Base-by-base conservation (phyloP, 2,329 filamentous ascomycete genomes). In the Ophiostoma pallidulum region DNA sequence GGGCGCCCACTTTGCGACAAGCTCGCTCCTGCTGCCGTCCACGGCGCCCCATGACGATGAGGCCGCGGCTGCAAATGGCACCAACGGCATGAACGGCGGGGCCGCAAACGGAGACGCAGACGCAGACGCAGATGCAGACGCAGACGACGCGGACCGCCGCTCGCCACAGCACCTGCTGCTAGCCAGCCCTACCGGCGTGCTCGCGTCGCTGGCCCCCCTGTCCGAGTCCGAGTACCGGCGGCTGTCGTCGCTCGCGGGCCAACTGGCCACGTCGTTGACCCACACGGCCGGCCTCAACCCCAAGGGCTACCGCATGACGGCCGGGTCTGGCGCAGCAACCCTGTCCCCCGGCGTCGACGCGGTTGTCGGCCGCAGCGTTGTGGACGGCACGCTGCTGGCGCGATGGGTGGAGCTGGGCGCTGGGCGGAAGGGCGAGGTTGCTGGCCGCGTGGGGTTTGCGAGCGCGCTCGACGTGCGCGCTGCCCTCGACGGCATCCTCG, bases 251-350 rank as follows among this genome's bases (percentile, higher is more conserved):
- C 72, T 98, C 4, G 78, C 90, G 40, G 85, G 82, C 4, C 89
- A 94, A 60, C 73, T 98, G 2, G 73, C 82, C 8, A 86, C 81
- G 29, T 80, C 82, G 0, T 75, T 96, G 8, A 81, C 86, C 37
- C 82, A 89, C 53, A 69, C 84, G 4, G 86, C 82, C 8, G 88
- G 86, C 0, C 71, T 96, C 42, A 97, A 97, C 64, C 84, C 88
- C 2, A 80, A 85, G 47, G 86, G 82, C 0, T 86, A 91, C 66
- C 76, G 92, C 13, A 70, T 70, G 41, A 77, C 58, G 62, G 73
- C 60, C 62, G 75, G 63, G 59, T 66, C 50, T 54, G 68, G 51
- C 50, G 64, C 62, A 4, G 59, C 60, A n/a, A 37, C 24, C 18
- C 59, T 51, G 45, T 48, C 59, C 6, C 67, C 76, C 0, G 76